Conservation (phyloP, 805 yeast species). For the Candida silvicultrix region DNA sequence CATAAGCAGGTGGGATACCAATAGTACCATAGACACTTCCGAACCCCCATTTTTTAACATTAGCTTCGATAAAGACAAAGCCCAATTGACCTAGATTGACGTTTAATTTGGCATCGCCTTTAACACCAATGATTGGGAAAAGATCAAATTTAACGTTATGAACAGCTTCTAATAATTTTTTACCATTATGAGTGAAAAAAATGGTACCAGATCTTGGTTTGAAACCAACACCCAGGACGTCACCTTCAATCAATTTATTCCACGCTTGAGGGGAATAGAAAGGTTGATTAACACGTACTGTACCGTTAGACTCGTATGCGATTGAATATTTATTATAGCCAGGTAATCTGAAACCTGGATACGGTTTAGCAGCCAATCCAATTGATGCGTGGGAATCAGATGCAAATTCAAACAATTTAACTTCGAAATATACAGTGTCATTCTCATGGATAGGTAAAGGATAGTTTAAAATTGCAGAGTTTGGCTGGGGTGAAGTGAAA, state of each 20-base stretch:
- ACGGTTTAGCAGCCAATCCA: constrained; percentile 82
- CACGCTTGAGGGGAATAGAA: constrained; percentile 53
- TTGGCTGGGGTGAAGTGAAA: constrained; percentile 20
- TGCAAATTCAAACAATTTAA: constrained; percentile 70
- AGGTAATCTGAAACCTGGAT: constrained; percentile 89
- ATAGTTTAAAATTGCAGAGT: constrained; percentile 24
- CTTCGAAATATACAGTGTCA: constrained; percentile 61
- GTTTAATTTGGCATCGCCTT: constrained; percentile 73
- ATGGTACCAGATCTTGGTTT: constrained; percentile 77
- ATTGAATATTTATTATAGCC: constrained; percentile 84
- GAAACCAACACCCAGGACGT: constrained; percentile 90
- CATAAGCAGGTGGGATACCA: constrained; percentile 40
- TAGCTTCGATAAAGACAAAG: constrained; percentile 75
- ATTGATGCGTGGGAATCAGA: constrained; percentile 49
- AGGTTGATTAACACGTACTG: constrained; percentile 74
- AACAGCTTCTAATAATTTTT: constrained; percentile 59
- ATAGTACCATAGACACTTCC: constrained; percentile 40
- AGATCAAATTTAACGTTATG: constrained; percentile 44
- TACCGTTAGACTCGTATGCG: constrained; percentile 84
- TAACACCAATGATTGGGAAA: constrained; percentile 88
- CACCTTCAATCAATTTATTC: constrained; percentile 53
- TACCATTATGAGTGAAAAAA: constrained; percentile 93
- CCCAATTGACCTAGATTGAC: constrained; percentile 86
- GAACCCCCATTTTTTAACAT: constrained; percentile 81
- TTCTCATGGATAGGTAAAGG: constrained; percentile 39